Evolutionary conservation across 108 stramenopile species (phyloP).

Genomic region (Cyclostephanos invisitatus): DNA sequence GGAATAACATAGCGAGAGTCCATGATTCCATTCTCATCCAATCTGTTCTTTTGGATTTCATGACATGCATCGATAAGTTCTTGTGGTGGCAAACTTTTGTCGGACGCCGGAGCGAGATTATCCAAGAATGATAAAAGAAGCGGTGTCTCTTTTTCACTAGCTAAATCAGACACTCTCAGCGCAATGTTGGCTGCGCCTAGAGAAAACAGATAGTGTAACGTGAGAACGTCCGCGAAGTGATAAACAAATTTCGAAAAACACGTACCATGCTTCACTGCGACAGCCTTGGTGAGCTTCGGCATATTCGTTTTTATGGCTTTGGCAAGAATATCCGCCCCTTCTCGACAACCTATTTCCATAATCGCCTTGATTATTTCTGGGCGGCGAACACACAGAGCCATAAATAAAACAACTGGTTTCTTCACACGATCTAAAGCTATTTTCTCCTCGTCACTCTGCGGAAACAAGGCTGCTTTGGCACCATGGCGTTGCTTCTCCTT

Average conservation of each 20-base stretch:
- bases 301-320: constrained; percentile 77
- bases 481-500: constrained; percentile 38
- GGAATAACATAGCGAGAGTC: constrained; percentile 84
- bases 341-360: constrained; percentile 60
- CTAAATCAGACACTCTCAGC: constrained; percentile 66
- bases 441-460: constrained; percentile 76
- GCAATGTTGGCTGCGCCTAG: constrained; percentile 71
- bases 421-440: constrained; percentile 61
- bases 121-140: constrained; percentile 83
- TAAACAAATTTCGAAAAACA: background rate
- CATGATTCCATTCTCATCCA: constrained; percentile 55
- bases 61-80: constrained; percentile 84
- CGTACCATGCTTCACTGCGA: constrained; percentile 72
- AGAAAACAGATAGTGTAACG: background rate
- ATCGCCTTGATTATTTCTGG: constrained; percentile 79
- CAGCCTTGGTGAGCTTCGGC: constrained; percentile 80
- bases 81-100: constrained; percentile 57
- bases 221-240: background rate
- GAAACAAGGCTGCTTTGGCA: constrained; percentile 29
- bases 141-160: constrained; percentile 57
- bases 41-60: constrained; percentile 74
- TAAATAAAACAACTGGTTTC: constrained; percentile 75
- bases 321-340: constrained; percentile 74
- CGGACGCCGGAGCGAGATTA: constrained; percentile 64
- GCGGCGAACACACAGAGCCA: constrained; percentile 79